These are phyloP conservation scores for Aspergillus sp. DNA, from an alignment of 2,329 filamentous ascomycete species.

Conservation along the genomic window DNA sequence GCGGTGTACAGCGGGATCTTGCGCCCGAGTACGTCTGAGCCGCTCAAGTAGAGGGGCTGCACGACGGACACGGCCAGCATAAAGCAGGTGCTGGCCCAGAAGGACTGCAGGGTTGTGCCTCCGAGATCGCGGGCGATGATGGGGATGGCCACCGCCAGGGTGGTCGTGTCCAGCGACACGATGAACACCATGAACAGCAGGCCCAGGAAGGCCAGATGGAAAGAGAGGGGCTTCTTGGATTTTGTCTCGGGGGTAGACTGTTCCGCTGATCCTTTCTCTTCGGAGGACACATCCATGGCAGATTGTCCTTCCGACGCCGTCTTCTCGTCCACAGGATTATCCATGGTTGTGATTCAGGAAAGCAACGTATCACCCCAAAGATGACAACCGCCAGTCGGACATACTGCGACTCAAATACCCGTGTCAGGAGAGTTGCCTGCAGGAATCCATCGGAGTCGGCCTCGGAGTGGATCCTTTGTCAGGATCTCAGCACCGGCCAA, in stretches of 20 bases:
- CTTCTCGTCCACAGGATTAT: not conserved
- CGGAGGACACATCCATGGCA: not conserved
- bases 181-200: slow-evolving; percentile 1
- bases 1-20: slow-evolving; percentile 38
- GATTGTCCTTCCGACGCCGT: not conserved
- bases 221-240: not conserved
- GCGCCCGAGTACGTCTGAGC: slow-evolving; percentile 36
- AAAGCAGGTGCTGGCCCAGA: slow-evolving; percentile 23
- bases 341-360: not conserved
- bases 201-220: not conserved
- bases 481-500: not conserved
- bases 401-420: not conserved
- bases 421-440: not conserved
- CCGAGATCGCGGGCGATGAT: slow-evolving; percentile 23
- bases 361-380: not conserved
- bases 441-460: not conserved
- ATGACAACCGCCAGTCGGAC: not conserved
- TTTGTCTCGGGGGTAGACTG: not conserved
- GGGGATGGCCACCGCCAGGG: not conserved
- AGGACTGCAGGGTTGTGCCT: slow-evolving; percentile 23
- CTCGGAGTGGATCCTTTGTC: not conserved
- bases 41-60: slow-evolving; percentile 21
- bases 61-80: slow-evolving; percentile 15
- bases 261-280: not conserved
- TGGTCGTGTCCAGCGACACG: not conserved